A percentile compares a stretch with the other conserved stretches of the same genome.
phyloP scores from a whole-genome alignment of 176 grass and related monocot genomes.

The Avena insularis region DNA sequence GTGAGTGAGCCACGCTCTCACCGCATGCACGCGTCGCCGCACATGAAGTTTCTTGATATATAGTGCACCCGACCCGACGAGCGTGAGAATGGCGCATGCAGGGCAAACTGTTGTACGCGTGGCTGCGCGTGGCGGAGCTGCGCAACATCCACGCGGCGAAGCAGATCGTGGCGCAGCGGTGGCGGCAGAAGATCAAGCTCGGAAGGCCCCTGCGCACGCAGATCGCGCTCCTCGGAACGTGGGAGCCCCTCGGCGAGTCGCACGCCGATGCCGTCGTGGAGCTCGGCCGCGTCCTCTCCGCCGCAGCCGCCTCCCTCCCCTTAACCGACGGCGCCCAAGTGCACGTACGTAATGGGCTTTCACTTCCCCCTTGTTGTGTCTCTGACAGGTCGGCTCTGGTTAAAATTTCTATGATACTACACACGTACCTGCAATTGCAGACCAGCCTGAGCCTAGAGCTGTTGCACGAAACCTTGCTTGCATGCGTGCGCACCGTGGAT shows the following conservation, averaged over 20 bases:
- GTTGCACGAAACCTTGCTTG: conserved; percentile 49
- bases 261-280: conserved; percentile 58
- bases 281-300: conserved; percentile 54
- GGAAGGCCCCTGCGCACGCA: conserved; percentile 52
- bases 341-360: neutral
- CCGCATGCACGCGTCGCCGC: neutral
- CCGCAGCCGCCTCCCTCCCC: conserved; percentile 58
- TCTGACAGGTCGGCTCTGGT: neutral
- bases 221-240: conserved; percentile 57
- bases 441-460: conserved; percentile 48
- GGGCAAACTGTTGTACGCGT: conserved; percentile 80
- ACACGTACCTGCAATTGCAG: conserved; percentile 21
- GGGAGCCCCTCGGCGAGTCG: conserved; percentile 59
- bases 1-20: conserved; percentile 49
- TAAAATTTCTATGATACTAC: neutral
- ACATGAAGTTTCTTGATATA: neutral
- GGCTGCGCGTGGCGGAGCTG: conserved; percentile 72
- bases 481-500: conserved; percentile 52
- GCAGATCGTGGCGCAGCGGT: conserved; percentile 71
- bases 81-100: conserved; percentile 9
- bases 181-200: conserved; percentile 82
- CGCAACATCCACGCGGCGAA: conserved; percentile 88
- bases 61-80: neutral
- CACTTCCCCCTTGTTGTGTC: neutral
- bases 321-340: conserved; percentile 69